A percentile compares a stretch with the other conserved stretches of the same genome.
These are phyloP conservation scores for Xylariales sp. DNA, from an alignment of 2,329 filamentous ascomycete genomes.

Conservation along the genomic window DNA sequence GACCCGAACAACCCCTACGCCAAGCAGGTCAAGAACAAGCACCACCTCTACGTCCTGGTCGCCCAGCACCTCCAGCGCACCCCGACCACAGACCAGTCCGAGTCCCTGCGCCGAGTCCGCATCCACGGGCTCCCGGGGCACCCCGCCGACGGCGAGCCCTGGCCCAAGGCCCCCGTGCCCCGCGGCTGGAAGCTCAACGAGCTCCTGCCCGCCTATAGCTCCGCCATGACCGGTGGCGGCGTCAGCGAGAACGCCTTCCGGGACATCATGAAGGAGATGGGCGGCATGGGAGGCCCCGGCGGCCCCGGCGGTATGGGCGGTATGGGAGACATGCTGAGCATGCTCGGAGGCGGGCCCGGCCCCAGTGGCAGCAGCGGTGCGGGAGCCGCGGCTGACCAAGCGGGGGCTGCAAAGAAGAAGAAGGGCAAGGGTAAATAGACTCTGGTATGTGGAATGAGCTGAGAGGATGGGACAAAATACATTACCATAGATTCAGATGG, in stretches of 20 bases:
- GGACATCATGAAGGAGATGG: constrained; percentile 96
- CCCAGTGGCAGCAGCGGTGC: constrained; percentile 19
- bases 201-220: constrained; percentile 80
- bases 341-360: constrained; percentile 20
- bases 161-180: constrained; percentile 70
- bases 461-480: constrained; percentile 4
- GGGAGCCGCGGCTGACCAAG: constrained; percentile 18
- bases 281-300: constrained; percentile 31
- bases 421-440: constrained; percentile 34
- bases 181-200: constrained; percentile 87
- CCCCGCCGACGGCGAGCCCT: constrained; percentile 58
- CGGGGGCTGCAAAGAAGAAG: constrained; percentile 39
- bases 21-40: constrained; percentile 64
- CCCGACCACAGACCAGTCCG: constrained; percentile 67
- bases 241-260: constrained; percentile 92
- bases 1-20: constrained; percentile 19
- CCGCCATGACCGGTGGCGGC: constrained; percentile 86
- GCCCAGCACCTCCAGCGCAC: constrained; percentile 71
- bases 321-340: constrained; percentile 13
- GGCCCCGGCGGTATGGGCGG: constrained; percentile 16
- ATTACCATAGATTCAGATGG: too few species aligned
- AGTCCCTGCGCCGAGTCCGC: constrained; percentile 63
- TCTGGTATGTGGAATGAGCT: not conserved
- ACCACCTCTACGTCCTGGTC: constrained; percentile 81
- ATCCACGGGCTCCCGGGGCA: constrained; percentile 70